Evolutionary conservation across 2,329 filamentous ascomycete genomes (phyloP), one percentile per base, ranked within the genome.

Genomic region (Beauveria rudraprayagi): DNA sequence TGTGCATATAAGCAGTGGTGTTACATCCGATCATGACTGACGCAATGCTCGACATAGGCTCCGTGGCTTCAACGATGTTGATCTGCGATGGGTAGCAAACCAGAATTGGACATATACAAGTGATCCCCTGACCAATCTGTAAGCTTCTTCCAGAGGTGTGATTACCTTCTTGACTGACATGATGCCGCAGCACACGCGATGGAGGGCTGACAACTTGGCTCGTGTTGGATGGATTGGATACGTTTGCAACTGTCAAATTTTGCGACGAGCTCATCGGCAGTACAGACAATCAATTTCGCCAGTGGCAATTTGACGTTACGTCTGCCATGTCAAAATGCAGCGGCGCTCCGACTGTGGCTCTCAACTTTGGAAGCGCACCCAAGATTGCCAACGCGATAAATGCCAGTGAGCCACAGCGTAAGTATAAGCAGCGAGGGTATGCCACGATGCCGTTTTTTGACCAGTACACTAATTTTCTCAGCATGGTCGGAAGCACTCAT

Each of bases 201-300:
- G 16, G 76, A 40, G 69, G 68, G 1, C 74, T 66, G 5, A 83
- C 19, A 14, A 58, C 56, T 3, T 86, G 78, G 75, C 76, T 87
- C 1, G 73, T 85, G 0, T 87, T 87, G 71, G 79, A 87, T 61
- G 84, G 84, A 7, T 73, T 87, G 2, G 84, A 87, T 64, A 87
- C 84, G 0, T 86, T 85, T 65, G 75, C 82, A 6, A 79, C 78
- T 10, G 78, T 87, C 51, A 73, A 76, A 7, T 73, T 87, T 41
- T 87, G 84, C 64, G 78, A 76, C 0, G 69, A 81, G 24, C 71
- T 77, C 57, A 76, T 87, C 3, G 83, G 80, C 2, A 76, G 75
- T 7, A 85, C 84, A 0, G 77, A 85, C 66, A 86, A 86, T 63
- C 84, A 86, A 67, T 87, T 87, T 66, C 76, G 83, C 1, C 83